These are phyloP conservation scores for Lunasporangiospora selenospora DNA, from an alignment of 192 early-diverging fungal genomes.

Conservation along the genomic window DNA sequence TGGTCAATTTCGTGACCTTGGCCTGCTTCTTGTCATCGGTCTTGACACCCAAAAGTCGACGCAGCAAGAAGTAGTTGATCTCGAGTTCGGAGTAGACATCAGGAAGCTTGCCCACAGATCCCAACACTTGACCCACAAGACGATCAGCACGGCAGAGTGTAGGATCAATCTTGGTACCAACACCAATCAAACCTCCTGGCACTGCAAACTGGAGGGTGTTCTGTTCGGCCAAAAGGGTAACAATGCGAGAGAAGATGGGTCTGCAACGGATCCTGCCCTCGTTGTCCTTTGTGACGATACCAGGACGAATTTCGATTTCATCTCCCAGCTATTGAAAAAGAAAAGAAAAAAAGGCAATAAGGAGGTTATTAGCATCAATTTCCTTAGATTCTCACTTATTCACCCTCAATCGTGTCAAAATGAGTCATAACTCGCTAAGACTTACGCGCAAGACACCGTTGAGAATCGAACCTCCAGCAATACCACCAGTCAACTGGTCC, in stretches of 20 bases:
- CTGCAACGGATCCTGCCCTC: slow-evolving; percentile 83
- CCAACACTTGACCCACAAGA: slow-evolving; percentile 95
- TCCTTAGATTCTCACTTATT: no score
- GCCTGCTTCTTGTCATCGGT: slow-evolving; percentile 98
- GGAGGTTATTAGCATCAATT: no score
- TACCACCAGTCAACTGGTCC: slow-evolving; percentile 92
- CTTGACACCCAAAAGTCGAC: slow-evolving; percentile 95
- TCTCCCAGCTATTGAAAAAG: slow-evolving; percentile 75
- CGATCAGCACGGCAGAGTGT: slow-evolving; percentile 96
- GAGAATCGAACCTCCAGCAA: slow-evolving; percentile 97
- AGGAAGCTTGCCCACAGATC: slow-evolving; percentile 91
- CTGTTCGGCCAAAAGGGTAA: slow-evolving; percentile 85
- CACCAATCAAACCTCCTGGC: slow-evolving; percentile 97
- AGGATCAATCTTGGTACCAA: slow-evolving; percentile 96
- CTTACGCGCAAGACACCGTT: slow-evolving; percentile 82
- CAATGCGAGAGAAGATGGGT: slow-evolving; percentile 90
- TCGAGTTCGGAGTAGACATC: slow-evolving; percentile 95
- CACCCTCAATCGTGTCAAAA: no score
- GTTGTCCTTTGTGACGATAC: slow-evolving; percentile 88
- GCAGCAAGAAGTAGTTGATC: slow-evolving; percentile 96
- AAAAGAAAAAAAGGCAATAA: not conserved
- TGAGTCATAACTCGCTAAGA: no score
- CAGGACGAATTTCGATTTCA: slow-evolving; percentile 96
- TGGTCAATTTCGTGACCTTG: slow-evolving; percentile 91
- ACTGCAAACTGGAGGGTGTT: slow-evolving; percentile 97